Evolutionary conservation across 1,284 basidiomycete species (phyloP), one percentile per base, ranked within the genome.

Genomic region (Moniliella sp.): DNA sequence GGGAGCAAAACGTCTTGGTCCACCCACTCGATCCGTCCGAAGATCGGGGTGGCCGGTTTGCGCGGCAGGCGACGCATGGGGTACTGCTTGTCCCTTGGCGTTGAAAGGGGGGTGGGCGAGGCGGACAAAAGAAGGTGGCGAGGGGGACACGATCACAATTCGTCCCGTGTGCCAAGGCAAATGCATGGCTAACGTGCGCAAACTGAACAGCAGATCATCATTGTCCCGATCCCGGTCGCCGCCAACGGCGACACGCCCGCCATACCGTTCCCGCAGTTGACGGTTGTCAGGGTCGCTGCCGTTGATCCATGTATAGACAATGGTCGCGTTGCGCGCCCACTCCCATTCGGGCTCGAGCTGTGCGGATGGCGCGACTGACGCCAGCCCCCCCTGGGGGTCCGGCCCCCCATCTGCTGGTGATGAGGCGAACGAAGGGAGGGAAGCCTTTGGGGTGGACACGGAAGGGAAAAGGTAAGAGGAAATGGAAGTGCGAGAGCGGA

Each of bases 181-280:
- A 25, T 35, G 19, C 11, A 5, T 15, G 5, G 19, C 27, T 11
- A 35, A 10, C 13, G 33, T 23, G 4, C 33, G 14, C 27, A 35
- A 18, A 4, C 23, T 27, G 18, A 30, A 35, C 16, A 15, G 28
- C 16, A 35, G 28, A 15, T 35, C 33, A 14, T 35, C 27, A 14
- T 35, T 35, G 33, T 35, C 33, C 2, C 33, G 28, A 29, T 35
- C 33, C n/a, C 33, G 18, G 14, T 25, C 28, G 13, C 33, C 33
- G 25, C 27, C 33, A 4, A 30, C 30, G 10, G 7, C 8, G 21
- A 7, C 21, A n/a, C 21, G 8, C 21, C 7, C 7, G 21, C 8
- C 21, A 7, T 23, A 7, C n/a, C 21, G 21, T n/a, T 23, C 8
- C 21, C 31, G 4, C 7, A 32, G 23, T 5, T 18, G 18, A 13